Percentiles rank a stretch among this genome's conserved stretches.
phyloP scores from a whole-genome alignment of 257 asterid genomes.

The Primulina tabacum region DNA sequence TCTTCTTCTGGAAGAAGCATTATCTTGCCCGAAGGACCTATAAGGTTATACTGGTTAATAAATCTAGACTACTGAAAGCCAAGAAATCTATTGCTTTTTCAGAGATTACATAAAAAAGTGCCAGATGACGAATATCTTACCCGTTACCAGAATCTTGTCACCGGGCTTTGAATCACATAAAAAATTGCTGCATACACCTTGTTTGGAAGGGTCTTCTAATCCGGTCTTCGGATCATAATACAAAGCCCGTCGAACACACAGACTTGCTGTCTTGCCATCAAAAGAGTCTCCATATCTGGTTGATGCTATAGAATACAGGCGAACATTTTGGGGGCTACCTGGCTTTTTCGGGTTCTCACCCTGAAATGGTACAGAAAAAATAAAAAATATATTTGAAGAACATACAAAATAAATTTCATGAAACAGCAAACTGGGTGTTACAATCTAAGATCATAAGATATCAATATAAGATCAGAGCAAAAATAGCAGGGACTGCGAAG shows the following conservation, averaged over 20 bases:
- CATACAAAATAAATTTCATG: too few species aligned
- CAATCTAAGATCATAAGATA: background rate
- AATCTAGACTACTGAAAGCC: background rate
- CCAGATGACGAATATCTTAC: constrained; percentile 30
- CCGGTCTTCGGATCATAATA: constrained; percentile 90
- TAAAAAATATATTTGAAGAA: too few species aligned
- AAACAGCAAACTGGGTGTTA: background rate
- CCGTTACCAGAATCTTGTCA: constrained; percentile 85
- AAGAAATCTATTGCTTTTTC: too few species aligned
- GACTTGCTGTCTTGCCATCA: constrained; percentile 89
- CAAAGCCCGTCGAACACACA: constrained; percentile 91
- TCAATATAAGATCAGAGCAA: background rate
- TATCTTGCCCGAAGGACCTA: constrained; percentile 97
- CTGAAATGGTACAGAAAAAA: constrained; percentile 34
- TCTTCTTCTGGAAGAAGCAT: constrained; percentile 95
- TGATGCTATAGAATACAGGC: constrained; percentile 91
- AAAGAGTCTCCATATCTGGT: constrained; percentile 85
- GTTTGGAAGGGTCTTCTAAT: constrained; percentile 83
- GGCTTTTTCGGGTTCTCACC: constrained; percentile 97
- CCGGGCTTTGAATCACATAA: constrained; percentile 88
- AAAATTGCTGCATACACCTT: constrained; percentile 90
- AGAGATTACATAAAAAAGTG: background rate
- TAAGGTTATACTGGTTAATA: background rate
- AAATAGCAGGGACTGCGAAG: background rate
- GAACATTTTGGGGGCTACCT: constrained; percentile 81